Conservation (phyloP, 257 asterid genomes). For the Solanum megistacrolobum region DNA sequence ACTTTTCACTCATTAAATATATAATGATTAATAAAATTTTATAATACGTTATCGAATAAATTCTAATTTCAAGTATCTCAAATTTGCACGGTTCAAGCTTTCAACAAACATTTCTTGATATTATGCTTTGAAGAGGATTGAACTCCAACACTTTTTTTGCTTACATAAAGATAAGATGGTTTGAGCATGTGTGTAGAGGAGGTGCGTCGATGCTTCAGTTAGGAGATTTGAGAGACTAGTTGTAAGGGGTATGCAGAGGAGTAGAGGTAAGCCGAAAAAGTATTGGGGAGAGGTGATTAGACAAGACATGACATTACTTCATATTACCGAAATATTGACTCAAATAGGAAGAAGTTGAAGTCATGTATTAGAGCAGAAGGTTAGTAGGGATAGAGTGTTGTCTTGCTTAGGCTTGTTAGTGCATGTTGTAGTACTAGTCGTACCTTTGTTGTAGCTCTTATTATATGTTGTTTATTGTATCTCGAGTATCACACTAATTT, state of each 20-base stretch:
- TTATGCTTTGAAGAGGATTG: background rate
- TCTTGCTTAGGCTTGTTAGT: background rate
- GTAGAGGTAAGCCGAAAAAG: too few species aligned
- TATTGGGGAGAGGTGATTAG: too few species aligned
- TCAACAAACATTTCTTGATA: background rate
- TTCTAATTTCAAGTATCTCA: background rate
- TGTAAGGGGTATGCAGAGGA: fast-evolving
- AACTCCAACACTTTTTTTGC: background rate
- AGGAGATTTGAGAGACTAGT: too few species aligned
- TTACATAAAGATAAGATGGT: background rate
- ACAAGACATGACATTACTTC: too few species aligned
- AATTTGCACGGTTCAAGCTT: too few species aligned
- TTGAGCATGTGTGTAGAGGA: too few species aligned
- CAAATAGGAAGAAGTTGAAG: background rate
- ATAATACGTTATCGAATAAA: too few species aligned
- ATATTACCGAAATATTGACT: too few species aligned
- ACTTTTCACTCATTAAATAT: background rate
- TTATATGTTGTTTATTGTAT: background rate
- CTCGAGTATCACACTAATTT: background rate
- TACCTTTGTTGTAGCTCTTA: background rate
- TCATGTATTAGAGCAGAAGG: background rate
- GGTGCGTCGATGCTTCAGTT: too few species aligned
- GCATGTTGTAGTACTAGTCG: background rate
- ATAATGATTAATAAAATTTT: background rate
- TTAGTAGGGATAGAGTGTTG: background rate